phyloP scores from a whole-genome alignment of 2,329 filamentous ascomycete species.

The Exophiala sp. region DNA sequence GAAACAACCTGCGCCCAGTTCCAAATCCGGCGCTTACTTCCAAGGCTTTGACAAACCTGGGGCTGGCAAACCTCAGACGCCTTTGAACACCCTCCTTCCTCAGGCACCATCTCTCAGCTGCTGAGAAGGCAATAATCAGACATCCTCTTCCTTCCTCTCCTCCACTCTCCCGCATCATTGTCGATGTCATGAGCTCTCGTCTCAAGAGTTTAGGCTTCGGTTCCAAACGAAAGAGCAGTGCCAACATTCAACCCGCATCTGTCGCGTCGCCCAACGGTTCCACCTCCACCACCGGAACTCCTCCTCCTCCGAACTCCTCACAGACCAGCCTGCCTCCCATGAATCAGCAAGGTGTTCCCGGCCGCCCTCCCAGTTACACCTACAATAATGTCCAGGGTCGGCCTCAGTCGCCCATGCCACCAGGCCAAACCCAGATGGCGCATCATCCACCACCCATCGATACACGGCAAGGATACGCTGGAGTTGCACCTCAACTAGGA shows the following conservation, averaged over 20 bases:
- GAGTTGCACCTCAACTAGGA: slow-evolving; percentile 38
- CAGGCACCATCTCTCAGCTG: slow-evolving; percentile 5
- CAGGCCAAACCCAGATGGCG: slow-evolving; percentile 37
- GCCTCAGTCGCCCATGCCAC: slow-evolving; percentile 49
- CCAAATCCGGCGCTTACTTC: background rate
- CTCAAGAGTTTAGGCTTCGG: slow-evolving; percentile 47
- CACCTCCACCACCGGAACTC: slow-evolving; percentile 32
- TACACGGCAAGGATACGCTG: slow-evolving; percentile 48
- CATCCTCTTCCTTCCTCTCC: slow-evolving; percentile 13
- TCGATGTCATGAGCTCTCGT: slow-evolving; percentile 49
- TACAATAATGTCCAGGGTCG: slow-evolving; percentile 49
- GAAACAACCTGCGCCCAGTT: background rate
- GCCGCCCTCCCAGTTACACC: slow-evolving; percentile 59
- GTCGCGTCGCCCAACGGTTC: slow-evolving; percentile 29
- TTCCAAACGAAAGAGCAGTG: slow-evolving; percentile 48
- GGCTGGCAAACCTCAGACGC: background rate
- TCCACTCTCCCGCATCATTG: slow-evolving; percentile 24
- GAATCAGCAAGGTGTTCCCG: slow-evolving; percentile 45
- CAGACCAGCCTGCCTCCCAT: slow-evolving; percentile 53
- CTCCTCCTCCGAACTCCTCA: slow-evolving; percentile 40
- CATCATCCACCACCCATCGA: slow-evolving; percentile 51
- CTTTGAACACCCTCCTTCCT: slow-evolving; percentile 1
- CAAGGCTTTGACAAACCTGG: background rate
- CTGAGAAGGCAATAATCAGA: background rate
- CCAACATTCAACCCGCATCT: slow-evolving; percentile 34